Evolutionary conservation across 2,329 filamentous ascomycete species (phyloP).

Genomic region (Metarhizium anisopliae): DNA sequence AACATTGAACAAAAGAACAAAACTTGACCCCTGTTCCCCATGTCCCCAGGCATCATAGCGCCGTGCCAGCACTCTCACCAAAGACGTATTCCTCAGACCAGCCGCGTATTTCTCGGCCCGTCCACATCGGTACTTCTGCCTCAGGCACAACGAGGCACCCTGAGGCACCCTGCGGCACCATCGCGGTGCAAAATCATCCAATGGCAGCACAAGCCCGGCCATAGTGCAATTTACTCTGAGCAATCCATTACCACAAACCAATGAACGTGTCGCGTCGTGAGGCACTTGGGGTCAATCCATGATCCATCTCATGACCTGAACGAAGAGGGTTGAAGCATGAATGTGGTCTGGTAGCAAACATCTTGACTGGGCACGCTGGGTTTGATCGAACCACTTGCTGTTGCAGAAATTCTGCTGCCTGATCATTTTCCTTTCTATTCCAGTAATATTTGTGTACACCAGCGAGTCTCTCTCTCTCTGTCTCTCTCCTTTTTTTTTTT

Average conservation of each 20-base stretch:
- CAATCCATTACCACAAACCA: conserved; percentile 1
- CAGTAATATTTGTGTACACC: no score
- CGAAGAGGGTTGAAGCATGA: background rate
- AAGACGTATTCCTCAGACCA: conserved; percentile 17
- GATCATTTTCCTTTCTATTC: background rate
- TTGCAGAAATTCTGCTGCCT: background rate
- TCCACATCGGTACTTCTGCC: conserved; percentile 13
- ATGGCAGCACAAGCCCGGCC: conserved; percentile 4
- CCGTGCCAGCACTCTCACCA: background rate
- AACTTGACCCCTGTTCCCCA: background rate
- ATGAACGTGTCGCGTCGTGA: background rate
- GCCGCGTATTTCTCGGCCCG: conserved; percentile 17
- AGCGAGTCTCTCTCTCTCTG: no score
- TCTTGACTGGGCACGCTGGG: background rate
- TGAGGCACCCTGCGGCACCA: background rate
- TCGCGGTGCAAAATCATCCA: conserved; percentile 5
- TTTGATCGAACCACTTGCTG: background rate
- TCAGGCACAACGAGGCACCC: conserved; percentile 21
- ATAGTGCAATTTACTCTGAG: background rate
- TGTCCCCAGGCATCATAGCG: background rate
- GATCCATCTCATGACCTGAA: conserved; percentile 3
- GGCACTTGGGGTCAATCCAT: conserved; percentile 1
- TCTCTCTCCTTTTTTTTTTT: no score
- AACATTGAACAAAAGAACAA: background rate
- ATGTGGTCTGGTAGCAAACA: background rate